A percentile compares a stretch with the other conserved stretches of the same genome.
Evolutionary conservation across 1,284 basidiomycete species (phyloP).

Genomic region (Termitomyces sp.): DNA sequence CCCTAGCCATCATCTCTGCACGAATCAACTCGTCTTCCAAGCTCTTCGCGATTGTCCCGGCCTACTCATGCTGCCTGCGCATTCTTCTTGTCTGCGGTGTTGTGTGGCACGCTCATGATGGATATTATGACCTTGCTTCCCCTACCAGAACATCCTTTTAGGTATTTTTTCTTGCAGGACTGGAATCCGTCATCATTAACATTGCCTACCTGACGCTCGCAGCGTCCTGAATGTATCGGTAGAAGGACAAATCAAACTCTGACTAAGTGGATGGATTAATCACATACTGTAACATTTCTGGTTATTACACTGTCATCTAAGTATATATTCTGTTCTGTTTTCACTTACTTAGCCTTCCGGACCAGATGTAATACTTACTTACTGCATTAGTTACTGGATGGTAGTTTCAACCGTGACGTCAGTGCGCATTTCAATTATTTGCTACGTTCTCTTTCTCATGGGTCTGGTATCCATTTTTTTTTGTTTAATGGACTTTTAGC

Average conservation of each 20-base stretch:
- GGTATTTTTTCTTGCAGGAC: conserved; percentile 5
- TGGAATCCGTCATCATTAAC: conserved; percentile 6
- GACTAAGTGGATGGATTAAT: not conserved
- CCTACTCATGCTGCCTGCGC: conserved; percentile 2
- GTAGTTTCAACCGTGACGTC: no score
- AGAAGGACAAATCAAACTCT: conserved; percentile 12
- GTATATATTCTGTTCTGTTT: no score
- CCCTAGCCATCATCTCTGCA: conserved; percentile 1
- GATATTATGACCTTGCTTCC: conserved; percentile 2
- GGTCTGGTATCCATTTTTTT: no score
- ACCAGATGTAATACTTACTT: no score
- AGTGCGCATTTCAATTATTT: no score
- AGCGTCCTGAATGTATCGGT: conserved; percentile 3
- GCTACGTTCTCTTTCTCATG: no score
- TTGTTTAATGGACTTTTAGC: no score
- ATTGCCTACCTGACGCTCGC: not conserved
- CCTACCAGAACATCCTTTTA: conserved; percentile 5
- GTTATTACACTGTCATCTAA: no score
- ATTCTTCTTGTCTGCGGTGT: conserved; percentile 8
- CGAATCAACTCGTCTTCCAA: not conserved
- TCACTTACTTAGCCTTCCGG: no score
- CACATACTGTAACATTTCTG: no score
- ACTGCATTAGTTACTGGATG: no score
- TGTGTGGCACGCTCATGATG: conserved; percentile 3
- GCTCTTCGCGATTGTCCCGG: not conserved